Percentiles rank a stretch among this genome's conserved stretches.
These are phyloP conservation scores for Calycina herbarum DNA, from an alignment of 2,329 filamentous ascomycete genomes.

Conservation along the genomic window DNA sequence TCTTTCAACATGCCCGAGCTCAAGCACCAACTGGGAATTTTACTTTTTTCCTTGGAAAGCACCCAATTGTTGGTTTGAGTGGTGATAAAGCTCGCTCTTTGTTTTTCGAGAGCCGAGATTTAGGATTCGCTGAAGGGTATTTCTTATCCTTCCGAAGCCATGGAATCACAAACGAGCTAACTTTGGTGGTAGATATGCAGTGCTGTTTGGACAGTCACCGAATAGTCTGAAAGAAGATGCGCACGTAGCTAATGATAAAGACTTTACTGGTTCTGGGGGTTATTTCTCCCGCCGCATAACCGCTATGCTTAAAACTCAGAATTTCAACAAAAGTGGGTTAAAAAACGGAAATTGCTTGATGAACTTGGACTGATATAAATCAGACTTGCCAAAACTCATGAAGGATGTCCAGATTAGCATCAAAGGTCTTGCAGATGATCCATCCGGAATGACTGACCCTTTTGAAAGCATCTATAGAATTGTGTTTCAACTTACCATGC, in stretches of 20 bases:
- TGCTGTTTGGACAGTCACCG: conserved; percentile 13
- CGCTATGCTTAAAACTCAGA: conserved; percentile 10
- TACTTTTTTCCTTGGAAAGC: conserved; percentile 48
- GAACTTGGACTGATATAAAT: not conserved
- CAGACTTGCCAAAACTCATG: conserved; percentile 8
- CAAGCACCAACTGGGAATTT: conserved; percentile 45
- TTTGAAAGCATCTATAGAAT: conserved; percentile 15
- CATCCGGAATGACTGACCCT: conserved; percentile 13
- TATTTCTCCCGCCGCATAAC: conserved; percentile 1
- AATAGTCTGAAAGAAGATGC: conserved; percentile 8
- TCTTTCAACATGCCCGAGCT: conserved; percentile 40
- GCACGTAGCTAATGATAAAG: not conserved
- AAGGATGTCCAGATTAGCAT: conserved; percentile 9
- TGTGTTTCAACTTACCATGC: conserved; percentile 15
- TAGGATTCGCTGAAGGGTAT: conserved; percentile 15
- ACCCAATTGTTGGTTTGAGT: conserved; percentile 46
- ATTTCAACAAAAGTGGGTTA: conserved; percentile 7
- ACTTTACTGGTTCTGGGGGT: conserved; percentile 8
- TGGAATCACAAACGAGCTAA: not conserved
- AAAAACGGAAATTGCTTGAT: no score
- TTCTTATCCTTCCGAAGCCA: not conserved
- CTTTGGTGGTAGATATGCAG: not conserved
- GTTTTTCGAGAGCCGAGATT: conserved; percentile 13
- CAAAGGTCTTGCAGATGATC: conserved; percentile 1
- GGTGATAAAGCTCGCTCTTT: conserved; percentile 43